Evolutionary conservation across 768 basidiomycete genomes (phyloP).

Genomic region (Dioszegia aurantiaca): DNA sequence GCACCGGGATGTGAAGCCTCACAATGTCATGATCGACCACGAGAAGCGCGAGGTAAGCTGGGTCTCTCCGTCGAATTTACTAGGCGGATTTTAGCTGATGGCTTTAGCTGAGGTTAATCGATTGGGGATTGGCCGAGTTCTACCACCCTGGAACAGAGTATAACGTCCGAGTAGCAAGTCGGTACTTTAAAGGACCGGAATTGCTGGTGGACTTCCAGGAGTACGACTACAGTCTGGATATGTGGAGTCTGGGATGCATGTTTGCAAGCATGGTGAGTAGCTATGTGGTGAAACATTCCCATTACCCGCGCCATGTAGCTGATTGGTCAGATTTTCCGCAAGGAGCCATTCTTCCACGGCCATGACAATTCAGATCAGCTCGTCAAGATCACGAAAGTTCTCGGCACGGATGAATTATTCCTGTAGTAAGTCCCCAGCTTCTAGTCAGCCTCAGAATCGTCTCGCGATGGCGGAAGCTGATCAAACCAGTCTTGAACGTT

Average conservation of each 20-base stretch:
- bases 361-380: slow-evolving; percentile 98
- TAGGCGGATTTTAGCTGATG: slow-evolving; percentile 2
- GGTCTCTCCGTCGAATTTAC: background rate
- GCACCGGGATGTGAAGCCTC: slow-evolving; percentile 97
- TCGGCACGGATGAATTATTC: slow-evolving; percentile 93
- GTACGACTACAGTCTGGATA: slow-evolving; percentile 94
- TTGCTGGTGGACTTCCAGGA: slow-evolving; percentile 96
- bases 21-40: slow-evolving; percentile 99
- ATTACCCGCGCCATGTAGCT: background rate
- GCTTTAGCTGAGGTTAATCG: slow-evolving; percentile 81
- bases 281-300: background rate
- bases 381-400: slow-evolving; percentile 95
- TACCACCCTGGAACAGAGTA: slow-evolving; percentile 97
- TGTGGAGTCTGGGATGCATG: slow-evolving; percentile 99
- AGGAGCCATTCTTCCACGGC: slow-evolving; percentile 98
- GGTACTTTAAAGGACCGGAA: slow-evolving; percentile 98
- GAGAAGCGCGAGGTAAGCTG: slow-evolving; percentile 79
- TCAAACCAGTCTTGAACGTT: slow-evolving; percentile 55
- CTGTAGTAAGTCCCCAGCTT: slow-evolving; percentile 59
- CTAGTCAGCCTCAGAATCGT: background rate
- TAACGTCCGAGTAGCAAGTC: slow-evolving; percentile 93
- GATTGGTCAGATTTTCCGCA: slow-evolving; percentile 80
- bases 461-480: too few species aligned
- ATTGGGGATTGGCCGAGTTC: slow-evolving; percentile 98
- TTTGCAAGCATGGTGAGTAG: slow-evolving; percentile 89